Conservation (phyloP, 306 rosid species). For the Erythrophleum fordii region DNA sequence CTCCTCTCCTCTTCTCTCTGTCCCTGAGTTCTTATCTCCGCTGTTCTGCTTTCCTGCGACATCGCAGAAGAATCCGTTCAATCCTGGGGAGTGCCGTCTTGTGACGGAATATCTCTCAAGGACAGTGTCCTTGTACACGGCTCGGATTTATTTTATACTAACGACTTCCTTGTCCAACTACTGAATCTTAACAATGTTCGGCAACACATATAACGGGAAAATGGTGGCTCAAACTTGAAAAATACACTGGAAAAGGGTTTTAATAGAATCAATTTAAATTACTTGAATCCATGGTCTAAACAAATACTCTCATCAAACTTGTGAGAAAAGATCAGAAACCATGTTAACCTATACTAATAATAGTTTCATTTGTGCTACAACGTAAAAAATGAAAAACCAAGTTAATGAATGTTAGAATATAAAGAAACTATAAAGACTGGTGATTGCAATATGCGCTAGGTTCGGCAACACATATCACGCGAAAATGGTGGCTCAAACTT, state of each 20-base stretch:
- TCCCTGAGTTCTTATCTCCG: too few relatives aligned
- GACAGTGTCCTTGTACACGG: too few relatives aligned
- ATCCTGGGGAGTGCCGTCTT: too few relatives aligned
- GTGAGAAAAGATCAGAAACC: slow-evolving; percentile 47
- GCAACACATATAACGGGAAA: not conserved
- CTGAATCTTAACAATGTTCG: slow-evolving; percentile 21
- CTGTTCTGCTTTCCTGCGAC: too few relatives aligned
- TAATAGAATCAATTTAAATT: slow-evolving; percentile 25
- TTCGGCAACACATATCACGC: slow-evolving; percentile 3
- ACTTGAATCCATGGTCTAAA: slow-evolving; percentile 46
- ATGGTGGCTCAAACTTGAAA: slow-evolving; percentile 16
- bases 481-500: slow-evolving; percentile 17
- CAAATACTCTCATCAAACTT: slow-evolving; percentile 55
- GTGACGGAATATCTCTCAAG: too few relatives aligned
- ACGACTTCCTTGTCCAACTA: too few relatives aligned
- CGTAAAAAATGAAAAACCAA: not conserved
- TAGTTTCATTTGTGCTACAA: too few relatives aligned
- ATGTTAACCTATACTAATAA: slow-evolving; percentile 38
- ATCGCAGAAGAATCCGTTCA: too few relatives aligned
- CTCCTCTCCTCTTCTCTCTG: too few relatives aligned
- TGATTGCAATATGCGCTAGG: not conserved
- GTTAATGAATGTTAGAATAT: not conserved
- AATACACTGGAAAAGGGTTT: slow-evolving; percentile 30
- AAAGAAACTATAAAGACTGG: not conserved
- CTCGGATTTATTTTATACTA: too few relatives aligned